Evolutionary conservation across 331 rosid genomes (phyloP).

Genomic region (Ulmus americana): DNA sequence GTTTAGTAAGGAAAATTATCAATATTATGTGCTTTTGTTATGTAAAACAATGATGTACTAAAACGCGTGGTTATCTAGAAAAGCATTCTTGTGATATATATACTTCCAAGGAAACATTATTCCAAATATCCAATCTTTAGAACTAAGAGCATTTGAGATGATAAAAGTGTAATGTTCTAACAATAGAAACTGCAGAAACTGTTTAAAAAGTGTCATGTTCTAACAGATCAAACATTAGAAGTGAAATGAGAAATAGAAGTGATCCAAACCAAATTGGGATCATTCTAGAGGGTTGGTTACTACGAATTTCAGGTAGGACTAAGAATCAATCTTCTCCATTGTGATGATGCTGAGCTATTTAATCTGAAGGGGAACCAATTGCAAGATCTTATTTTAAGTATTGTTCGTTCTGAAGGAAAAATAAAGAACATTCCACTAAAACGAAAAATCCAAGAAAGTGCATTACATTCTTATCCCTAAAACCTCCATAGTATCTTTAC

Average conservation of each 20-base stretch:
- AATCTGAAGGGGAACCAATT: background rate
- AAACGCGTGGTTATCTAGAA: background rate
- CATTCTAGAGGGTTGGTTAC: background rate
- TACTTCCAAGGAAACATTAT: background rate
- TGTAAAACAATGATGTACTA: constrained; percentile 3
- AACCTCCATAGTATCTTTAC: background rate
- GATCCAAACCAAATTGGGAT: background rate
- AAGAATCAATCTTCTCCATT: background rate
- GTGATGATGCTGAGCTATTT: background rate
- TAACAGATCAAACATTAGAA: background rate
- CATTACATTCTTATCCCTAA: background rate
- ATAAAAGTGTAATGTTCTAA: background rate
- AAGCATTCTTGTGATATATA: background rate
- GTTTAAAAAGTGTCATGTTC: background rate
- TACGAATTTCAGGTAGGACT: background rate
- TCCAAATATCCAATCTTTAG: background rate
- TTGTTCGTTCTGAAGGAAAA: background rate
- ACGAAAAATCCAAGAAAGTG: background rate
- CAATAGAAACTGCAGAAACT: background rate
- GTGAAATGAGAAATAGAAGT: background rate
- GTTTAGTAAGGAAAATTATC: background rate
- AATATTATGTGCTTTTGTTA: background rate
- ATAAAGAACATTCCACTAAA: background rate
- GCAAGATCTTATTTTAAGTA: background rate
- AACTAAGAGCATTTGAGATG: too few species aligned